A percentile compares a stretch with the other conserved stretches of the same genome.
phyloP scores from a whole-genome alignment of 2,329 filamentous ascomycete genomes.

The Colletotrichum musae region DNA sequence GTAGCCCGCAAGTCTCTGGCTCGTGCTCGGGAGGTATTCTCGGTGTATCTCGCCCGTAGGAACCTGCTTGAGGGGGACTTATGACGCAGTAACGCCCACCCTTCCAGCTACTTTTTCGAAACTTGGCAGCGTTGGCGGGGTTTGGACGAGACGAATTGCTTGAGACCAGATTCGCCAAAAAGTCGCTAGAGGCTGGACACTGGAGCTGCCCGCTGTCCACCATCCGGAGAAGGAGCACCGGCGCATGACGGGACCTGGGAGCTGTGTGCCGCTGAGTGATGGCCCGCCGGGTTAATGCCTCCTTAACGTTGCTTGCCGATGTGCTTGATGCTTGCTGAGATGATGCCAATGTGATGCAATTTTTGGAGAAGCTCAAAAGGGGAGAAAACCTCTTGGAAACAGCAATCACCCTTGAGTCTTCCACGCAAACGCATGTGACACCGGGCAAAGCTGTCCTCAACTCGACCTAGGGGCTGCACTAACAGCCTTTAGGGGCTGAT shows the following conservation, averaged over 20 bases:
- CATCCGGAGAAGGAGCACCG: constrained; percentile 16
- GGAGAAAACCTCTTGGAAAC: neutral
- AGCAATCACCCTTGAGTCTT: neutral
- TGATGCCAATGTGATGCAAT: constrained; percentile 39
- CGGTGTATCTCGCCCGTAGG: constrained; percentile 17
- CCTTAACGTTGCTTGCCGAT: constrained; percentile 6
- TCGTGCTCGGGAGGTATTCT: constrained; percentile 28
- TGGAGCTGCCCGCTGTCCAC: neutral
- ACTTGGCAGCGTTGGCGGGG: constrained; percentile 2
- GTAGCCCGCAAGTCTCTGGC: constrained; percentile 1
- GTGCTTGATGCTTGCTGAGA: constrained; percentile 19
- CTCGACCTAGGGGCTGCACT: neutral
- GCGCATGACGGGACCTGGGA: too few species aligned
- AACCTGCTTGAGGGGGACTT: neutral
- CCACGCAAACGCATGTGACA: neutral
- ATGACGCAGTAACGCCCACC: constrained; percentile 33
- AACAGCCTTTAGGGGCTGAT: neutral
- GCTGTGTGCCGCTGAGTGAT: too few species aligned
- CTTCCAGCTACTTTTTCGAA: constrained; percentile 4
- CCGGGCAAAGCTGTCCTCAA: neutral
- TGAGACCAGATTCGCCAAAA: constrained; percentile 17
- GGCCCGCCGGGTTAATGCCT: neutral
- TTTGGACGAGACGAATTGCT: constrained; percentile 28
- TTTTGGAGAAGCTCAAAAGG: neutral
- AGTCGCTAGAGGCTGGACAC: too few species aligned